Evolutionary conservation across 176 grass and related monocot species (phyloP), one percentile per base, ranked within the genome.

Genomic region (Aegilops longissima): DNA sequence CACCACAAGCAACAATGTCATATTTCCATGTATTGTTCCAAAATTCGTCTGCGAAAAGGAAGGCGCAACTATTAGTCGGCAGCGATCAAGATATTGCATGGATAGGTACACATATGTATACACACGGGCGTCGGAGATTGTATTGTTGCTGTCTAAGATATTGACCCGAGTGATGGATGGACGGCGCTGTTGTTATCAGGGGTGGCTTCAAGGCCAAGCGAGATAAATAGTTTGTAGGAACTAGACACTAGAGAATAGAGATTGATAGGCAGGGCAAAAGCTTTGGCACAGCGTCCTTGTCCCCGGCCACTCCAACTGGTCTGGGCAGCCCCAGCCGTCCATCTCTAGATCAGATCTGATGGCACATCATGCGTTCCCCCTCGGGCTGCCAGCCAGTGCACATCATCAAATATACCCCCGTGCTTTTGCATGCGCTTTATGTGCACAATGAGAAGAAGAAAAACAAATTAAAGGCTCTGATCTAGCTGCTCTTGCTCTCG

Each of bases 41-140:
- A 49, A 59, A 1, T 74, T 80, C 11, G 13, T 54, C 29, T 42
- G 13, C 6, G 51, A 70, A 88, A 82, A 72, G 52, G 70, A 88
- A 78, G 71, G 64, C 40, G 45, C 44, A 82, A 66, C 82, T 30
- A 29, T 62, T 78, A 85, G 64, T 66, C 42, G 9, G 71, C 78
- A 78, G 65, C 39, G 77, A 82, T 56, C 51, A 78, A 88, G 81
- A 82, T 64, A 59, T 44, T 91, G 90, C 90, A 91, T 88, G 86
- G 86, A 88, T 65, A 88, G 90, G 77, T 88, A 81, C 77, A 64
- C 3, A 59, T 17, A 59, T 17, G 17, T 5, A 59, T 64, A 81
- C 70, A 72, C 82, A 82, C 40, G 71, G 81, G 77, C 21, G 30
- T 64, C 70, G 77, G 49, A 81, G 61, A 70, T 54, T 54, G 70